Conservation (phyloP, 345 rosid species). For the Hibiscus syriacus region DNA sequence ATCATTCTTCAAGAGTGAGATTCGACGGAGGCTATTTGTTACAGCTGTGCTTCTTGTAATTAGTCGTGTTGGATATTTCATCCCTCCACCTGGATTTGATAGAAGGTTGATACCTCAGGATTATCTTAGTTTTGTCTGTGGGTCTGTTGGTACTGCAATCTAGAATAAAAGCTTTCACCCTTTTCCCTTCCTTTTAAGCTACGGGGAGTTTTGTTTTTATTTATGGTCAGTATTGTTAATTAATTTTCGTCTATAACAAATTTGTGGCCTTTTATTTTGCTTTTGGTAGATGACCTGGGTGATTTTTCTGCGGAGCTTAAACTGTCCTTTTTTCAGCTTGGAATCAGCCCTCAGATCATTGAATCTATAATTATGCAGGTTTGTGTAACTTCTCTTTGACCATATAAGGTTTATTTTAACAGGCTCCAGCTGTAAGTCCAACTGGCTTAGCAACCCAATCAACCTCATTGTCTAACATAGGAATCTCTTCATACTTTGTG, state of each 20-base stretch:
- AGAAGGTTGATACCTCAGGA: constrained; percentile 79
- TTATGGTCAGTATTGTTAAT: background rate
- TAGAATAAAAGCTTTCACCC: background rate
- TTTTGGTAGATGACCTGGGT: constrained; percentile 74
- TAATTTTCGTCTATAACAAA: background rate
- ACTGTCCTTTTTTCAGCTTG: constrained; percentile 92
- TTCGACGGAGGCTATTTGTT: constrained; percentile 72
- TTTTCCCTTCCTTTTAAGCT: background rate
- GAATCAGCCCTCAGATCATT: constrained; percentile 85
- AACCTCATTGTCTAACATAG: no score
- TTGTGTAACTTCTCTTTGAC: constrained; percentile 11
- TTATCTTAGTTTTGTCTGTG: constrained; percentile 83
- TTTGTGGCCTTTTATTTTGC: background rate
- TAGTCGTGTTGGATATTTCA: constrained; percentile 82
- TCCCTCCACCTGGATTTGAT: constrained; percentile 90
- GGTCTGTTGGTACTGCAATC: constrained; percentile 57
- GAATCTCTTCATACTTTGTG: background rate
- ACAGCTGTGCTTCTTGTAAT: constrained; percentile 59
- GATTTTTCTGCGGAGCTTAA: constrained; percentile 72
- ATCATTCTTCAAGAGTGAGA: constrained; percentile 88
- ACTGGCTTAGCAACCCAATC: no score
- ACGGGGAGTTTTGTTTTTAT: background rate
- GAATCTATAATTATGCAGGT: constrained; percentile 95
- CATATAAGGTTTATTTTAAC: background rate
- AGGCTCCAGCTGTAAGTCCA: no score